Evolutionary conservation across 352 stramenopile genomes (phyloP).

Genomic region (Aphanomyces astaci): DNA sequence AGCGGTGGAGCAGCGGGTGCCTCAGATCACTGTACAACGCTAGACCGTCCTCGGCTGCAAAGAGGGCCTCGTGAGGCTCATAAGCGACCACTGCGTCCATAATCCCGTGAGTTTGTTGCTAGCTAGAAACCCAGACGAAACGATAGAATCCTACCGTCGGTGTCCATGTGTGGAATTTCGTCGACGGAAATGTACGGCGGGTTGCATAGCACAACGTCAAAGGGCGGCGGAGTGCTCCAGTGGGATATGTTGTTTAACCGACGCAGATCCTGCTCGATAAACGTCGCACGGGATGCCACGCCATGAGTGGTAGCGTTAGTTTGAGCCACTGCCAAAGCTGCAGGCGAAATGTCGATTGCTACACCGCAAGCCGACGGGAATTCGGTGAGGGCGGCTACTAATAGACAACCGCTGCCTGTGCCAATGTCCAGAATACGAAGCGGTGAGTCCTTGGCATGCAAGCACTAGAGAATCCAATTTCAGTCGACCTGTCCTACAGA

Average conservation of each 20-base stretch:
- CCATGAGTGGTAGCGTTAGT: conserved; percentile 36
- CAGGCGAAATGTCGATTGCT: conserved; percentile 48
- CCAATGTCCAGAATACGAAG: conserved; percentile 61
- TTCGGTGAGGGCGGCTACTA: conserved; percentile 52
- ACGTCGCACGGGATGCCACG: conserved; percentile 19
- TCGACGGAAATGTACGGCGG: conserved; percentile 10
- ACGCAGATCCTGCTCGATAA: conserved; percentile 35
- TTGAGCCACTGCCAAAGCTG: conserved; percentile 42
- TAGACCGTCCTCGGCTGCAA: conserved; percentile 33
- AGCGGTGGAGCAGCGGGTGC: not conserved
- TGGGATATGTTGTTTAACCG: not conserved
- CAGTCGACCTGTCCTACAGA: not conserved
- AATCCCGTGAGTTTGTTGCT: not conserved
- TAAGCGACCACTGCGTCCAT: conserved; percentile 17
- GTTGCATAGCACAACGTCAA: conserved; percentile 22
- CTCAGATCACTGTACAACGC: conserved; percentile 8
- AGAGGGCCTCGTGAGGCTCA: conserved; percentile 66
- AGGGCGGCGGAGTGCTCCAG: not conserved
- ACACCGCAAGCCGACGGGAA: conserved; percentile 48
- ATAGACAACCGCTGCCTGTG: conserved; percentile 56
- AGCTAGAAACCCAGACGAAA: not conserved
- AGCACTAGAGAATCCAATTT: not conserved
- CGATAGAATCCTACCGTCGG: conserved; percentile 9
- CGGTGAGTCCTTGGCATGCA: conserved; percentile 20
- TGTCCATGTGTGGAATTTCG: conserved; percentile 4